A percentile compares a stretch with the other conserved stretches of the same genome.
These are phyloP conservation scores for Arthrobotrys iridis DNA, from an alignment of 2,329 filamentous ascomycete genomes.

Conservation along the genomic window DNA sequence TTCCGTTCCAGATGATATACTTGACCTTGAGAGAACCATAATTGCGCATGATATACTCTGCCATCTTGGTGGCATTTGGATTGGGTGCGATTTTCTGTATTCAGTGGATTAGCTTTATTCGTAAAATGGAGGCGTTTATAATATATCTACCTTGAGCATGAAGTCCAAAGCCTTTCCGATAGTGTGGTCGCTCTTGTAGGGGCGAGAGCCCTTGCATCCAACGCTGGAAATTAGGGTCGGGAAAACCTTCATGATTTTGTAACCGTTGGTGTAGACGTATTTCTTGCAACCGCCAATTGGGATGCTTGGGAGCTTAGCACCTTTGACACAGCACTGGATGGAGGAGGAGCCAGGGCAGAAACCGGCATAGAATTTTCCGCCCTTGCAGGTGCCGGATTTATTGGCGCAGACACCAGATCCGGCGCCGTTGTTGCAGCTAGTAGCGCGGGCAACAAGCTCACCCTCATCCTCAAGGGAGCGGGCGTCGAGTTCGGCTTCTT, in stretches of 20 bases:
- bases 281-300: slow-evolving; percentile 61
- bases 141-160: slow-evolving; percentile 56
- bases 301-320: slow-evolving; percentile 60
- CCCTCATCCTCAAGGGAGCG: slow-evolving; percentile 32
- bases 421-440: slow-evolving; percentile 48
- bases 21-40: slow-evolving; percentile 62
- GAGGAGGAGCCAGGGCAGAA: slow-evolving; percentile 62
- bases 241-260: slow-evolving; percentile 61
- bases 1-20: slow-evolving; percentile 66
- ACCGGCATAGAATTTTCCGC: slow-evolving; percentile 40
- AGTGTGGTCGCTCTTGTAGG: slow-evolving; percentile 57
- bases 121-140: not conserved
- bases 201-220: slow-evolving; percentile 58
- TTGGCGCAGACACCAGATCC: slow-evolving; percentile 41
- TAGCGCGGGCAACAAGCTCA: slow-evolving; percentile 34
- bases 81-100: slow-evolving; percentile 45
- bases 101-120: not conserved
- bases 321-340: slow-evolving; percentile 63
- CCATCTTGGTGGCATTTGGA: slow-evolving; percentile 59
- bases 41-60: slow-evolving; percentile 66
- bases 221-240: slow-evolving; percentile 60
- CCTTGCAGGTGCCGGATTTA: slow-evolving; percentile 24
- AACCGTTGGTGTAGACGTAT: slow-evolving; percentile 61
- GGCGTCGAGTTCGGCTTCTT: slow-evolving; percentile 37
- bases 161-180: slow-evolving; percentile 60